phyloP scores from a whole-genome alignment of 1,284 basidiomycete species.

The Lentinula novae-zelandiae region DNA sequence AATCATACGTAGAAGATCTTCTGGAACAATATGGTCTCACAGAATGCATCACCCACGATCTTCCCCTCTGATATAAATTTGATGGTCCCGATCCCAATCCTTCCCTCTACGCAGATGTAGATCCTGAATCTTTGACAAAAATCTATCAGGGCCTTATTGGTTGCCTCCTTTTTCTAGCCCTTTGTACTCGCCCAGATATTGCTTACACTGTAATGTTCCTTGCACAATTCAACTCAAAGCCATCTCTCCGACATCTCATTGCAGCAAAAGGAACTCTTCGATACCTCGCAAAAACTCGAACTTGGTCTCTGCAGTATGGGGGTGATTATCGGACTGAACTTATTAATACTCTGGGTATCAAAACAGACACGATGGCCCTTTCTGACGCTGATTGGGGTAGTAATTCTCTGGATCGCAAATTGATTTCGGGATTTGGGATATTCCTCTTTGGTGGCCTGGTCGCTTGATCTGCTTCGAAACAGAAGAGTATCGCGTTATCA shows the following conservation, averaged over 20 bases:
- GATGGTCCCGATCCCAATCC: neutral
- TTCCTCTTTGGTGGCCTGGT: no score
- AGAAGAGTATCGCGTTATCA: neutral
- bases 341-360: neutral
- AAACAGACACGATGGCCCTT: neutral
- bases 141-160: neutral
- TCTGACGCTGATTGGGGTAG: no score
- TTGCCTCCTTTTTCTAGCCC: neutral
- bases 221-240: slow-evolving; percentile 5
- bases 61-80: neutral
- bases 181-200: neutral
- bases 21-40: slow-evolving; percentile 2
- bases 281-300: no score
- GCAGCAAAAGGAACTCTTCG: neutral
- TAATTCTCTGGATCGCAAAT: no score
- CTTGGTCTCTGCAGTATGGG: slow-evolving; percentile 8
- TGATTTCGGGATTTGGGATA: neutral
- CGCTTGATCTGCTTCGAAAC: neutral
- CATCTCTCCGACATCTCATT: neutral
- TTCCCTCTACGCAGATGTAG: no score
- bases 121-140: neutral
- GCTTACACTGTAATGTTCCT: neutral
- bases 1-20: slow-evolving; percentile 2
- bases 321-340: neutral
- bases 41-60: neutral